Evolutionary conservation across 139 green algal species (phyloP), one percentile per base, ranked within the genome.

Genomic region (Chlamydomonas sphaeroides): DNA sequence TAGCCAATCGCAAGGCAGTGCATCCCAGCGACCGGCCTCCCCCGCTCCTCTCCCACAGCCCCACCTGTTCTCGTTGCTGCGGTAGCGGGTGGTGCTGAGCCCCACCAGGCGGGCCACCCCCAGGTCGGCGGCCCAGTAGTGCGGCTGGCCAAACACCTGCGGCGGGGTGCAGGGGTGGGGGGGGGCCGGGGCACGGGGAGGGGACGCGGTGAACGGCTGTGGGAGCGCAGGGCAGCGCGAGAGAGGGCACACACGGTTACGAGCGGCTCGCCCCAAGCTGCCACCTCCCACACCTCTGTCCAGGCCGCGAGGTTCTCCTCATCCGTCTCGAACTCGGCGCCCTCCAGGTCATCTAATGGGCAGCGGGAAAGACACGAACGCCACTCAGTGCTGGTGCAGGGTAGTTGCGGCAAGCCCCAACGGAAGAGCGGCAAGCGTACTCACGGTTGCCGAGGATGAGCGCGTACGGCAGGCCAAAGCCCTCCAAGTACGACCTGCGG

Each of bases 371-470:
- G n/a, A n/a, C n/a, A n/a, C n/a, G n/a, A n/a, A n/a, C n/a, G n/a
- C n/a, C n/a, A n/a, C n/a, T n/a, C n/a, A n/a, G n/a, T n/a, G n/a
- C n/a, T n/a, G n/a, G n/a, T n/a, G n/a, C n/a, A n/a, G n/a, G n/a
- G n/a, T n/a, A n/a, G n/a, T n/a, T n/a, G n/a, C n/a, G n/a, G n/a
- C n/a, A n/a, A n/a, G n/a, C n/a, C n/a, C n/a, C n/a, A n/a, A n/a
- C n/a, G n/a, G n/a, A n/a, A n/a, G n/a, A n/a, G n/a, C n/a, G n/a
- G n/a, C n/a, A n/a, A n/a, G n/a, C n/a, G n/a, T n/a, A n/a, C n/a
- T n/a, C n/a, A n/a, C n/a, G 94, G 76, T 97, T 97, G 33, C 94
- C 94, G 0, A 85, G 73, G 25, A 97, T 83, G 8, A 96, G 69
- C 0, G 84, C 87, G 21, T 74, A 65, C 26, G 90, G 92, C 30